Percentiles rank a stretch among this genome's conserved stretches.
These are phyloP conservation scores for Fusarium sp. DNA, from an alignment of 2,329 filamentous ascomycete genomes.

Conservation along the genomic window DNA sequence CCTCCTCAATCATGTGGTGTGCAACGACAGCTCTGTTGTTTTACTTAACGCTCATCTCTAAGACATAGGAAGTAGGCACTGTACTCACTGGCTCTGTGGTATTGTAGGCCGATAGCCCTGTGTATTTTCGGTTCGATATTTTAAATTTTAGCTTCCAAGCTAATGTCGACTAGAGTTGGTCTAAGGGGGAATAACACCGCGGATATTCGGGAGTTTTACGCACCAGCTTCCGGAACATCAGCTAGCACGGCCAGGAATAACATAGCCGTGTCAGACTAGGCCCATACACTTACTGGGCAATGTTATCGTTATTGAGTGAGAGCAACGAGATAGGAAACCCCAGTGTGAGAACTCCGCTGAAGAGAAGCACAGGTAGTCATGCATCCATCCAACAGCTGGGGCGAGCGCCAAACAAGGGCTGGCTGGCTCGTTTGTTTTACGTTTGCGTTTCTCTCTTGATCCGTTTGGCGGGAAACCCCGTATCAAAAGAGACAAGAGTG, in stretches of 20 bases:
- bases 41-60: not conserved
- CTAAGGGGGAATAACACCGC: not conserved
- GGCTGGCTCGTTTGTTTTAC: not conserved
- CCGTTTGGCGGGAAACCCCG: not conserved
- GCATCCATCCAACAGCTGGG: not conserved
- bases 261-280: not conserved
- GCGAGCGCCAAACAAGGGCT: not conserved
- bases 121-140: not conserved
- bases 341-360: not conserved
- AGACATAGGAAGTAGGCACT: not conserved
- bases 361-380: not conserved
- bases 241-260: not conserved
- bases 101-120: not conserved
- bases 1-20: not conserved
- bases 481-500: not conserved
- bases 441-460: not conserved
- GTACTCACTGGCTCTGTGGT: not conserved
- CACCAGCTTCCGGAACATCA: not conserved
- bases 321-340: conserved; percentile 13
- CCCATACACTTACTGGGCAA: not conserved
- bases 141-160: not conserved
- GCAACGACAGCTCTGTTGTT: not conserved
- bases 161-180: not conserved
- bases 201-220: not conserved
- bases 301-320: not conserved